phyloP scores from a whole-genome alignment of 768 basidiomycete genomes.

The Leccinum uliginosum region DNA sequence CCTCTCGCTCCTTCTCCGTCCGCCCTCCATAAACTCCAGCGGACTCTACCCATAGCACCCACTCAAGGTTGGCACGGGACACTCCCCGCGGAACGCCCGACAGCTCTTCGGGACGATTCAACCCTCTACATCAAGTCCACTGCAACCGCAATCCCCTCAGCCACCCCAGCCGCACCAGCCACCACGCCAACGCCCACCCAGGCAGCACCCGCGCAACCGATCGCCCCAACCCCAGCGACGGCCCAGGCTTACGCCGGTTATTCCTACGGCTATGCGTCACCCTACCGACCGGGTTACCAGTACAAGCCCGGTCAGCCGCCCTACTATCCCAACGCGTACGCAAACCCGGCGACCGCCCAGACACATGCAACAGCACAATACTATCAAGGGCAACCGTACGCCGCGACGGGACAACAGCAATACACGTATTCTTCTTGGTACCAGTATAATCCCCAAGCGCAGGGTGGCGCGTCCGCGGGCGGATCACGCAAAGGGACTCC shows the following conservation, averaged over 20 bases:
- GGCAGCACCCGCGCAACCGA: slow-evolving; percentile 19
- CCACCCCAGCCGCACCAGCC: slow-evolving; percentile 31
- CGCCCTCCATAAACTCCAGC: slow-evolving; percentile 67
- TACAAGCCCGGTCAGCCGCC: slow-evolving; percentile 37
- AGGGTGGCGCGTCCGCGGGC: slow-evolving; percentile 17
- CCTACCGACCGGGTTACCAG: slow-evolving; percentile 30
- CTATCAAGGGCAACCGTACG: slow-evolving; percentile 35
- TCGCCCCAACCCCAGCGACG: slow-evolving; percentile 23
- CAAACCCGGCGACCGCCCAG: slow-evolving; percentile 22
- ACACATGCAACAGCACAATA: slow-evolving; percentile 32
- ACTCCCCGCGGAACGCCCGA: slow-evolving; percentile 49
- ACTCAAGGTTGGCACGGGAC: slow-evolving; percentile 73
- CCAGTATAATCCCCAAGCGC: slow-evolving; percentile 35
- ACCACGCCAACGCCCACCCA: slow-evolving; percentile 32
- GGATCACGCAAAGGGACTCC: slow-evolving; percentile 43
- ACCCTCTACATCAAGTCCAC: slow-evolving; percentile 63
- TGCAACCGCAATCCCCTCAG: slow-evolving; percentile 30
- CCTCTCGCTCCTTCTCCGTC: slow-evolving; percentile 61
- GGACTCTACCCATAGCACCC: slow-evolving; percentile 57
- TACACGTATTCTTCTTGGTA: slow-evolving; percentile 45
- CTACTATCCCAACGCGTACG: slow-evolving; percentile 29
- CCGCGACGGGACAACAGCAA: slow-evolving; percentile 33
- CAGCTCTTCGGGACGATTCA: slow-evolving; percentile 69
- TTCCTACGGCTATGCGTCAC: slow-evolving; percentile 35
- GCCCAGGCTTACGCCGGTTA: slow-evolving; percentile 30